These are phyloP conservation scores for Fraxinus nigra DNA, from an alignment of 305 asterid species.

Conservation along the genomic window DNA sequence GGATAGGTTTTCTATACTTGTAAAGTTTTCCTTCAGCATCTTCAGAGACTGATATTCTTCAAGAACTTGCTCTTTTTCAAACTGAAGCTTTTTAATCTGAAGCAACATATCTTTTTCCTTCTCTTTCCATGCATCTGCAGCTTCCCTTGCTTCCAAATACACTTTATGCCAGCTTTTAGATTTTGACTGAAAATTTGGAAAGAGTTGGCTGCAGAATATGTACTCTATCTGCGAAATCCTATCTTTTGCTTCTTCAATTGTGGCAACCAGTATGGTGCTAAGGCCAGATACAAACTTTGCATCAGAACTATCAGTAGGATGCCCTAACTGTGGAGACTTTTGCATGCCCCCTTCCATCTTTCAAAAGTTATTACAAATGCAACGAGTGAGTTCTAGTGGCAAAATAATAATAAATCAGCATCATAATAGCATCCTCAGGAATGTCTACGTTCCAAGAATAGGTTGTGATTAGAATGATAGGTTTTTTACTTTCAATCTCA, in stretches of 20 bases:
- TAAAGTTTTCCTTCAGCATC: slow-evolving; percentile 42
- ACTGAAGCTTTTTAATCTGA: slow-evolving; percentile 52
- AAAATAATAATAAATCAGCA: not conserved
- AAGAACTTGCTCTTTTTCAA: slow-evolving; percentile 50
- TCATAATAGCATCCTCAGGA: not conserved
- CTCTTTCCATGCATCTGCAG: slow-evolving; percentile 65
- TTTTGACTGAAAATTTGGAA: slow-evolving; percentile 51
- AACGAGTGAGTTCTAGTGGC: not conserved
- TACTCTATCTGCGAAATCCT: slow-evolving; percentile 83
- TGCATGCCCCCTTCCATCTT: slow-evolving; percentile 51
- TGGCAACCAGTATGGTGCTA: slow-evolving; percentile 80
- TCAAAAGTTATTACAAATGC: slow-evolving; percentile 8
- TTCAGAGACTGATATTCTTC: slow-evolving; percentile 55
- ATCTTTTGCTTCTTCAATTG: slow-evolving; percentile 86
- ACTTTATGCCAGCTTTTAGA: slow-evolving; percentile 50
- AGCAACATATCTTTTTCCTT: slow-evolving; percentile 53
- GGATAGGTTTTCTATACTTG: slow-evolving; percentile 37
- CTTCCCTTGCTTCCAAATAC: slow-evolving; percentile 58
- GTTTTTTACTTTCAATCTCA: not conserved
- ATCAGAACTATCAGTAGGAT: slow-evolving; percentile 46
- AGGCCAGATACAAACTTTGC: slow-evolving; percentile 60
- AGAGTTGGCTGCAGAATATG: slow-evolving; percentile 77
- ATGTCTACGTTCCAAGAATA: not conserved
- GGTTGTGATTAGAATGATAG: not conserved
- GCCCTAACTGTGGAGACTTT: slow-evolving; percentile 40